A percentile compares a stretch with the other conserved stretches of the same genome.
phyloP scores from a whole-genome alignment of 208 protist species.

The Wallacemonas sp. region DNA sequence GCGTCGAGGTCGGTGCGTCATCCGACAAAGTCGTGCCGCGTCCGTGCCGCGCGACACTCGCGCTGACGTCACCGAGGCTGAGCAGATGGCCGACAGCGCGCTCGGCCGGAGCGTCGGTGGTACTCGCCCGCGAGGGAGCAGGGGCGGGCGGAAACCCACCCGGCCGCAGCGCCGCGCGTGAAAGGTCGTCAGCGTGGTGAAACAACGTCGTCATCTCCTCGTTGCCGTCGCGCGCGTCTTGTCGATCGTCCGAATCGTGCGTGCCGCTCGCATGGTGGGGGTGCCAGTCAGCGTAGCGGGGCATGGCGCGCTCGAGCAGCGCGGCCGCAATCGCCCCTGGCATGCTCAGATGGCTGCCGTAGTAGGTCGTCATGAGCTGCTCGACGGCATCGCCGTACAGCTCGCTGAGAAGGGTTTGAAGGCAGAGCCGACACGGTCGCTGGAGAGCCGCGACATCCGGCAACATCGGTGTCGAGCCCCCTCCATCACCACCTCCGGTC shows the following conservation, averaged over 20 bases:
- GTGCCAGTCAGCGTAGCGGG: neutral
- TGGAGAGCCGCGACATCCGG: conserved; percentile 19
- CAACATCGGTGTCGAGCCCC: too few relatives aligned
- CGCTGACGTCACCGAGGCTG: conserved; percentile 15
- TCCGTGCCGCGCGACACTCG: conserved; percentile 19
- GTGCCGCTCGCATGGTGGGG: neutral
- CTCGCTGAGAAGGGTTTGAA: conserved; percentile 31
- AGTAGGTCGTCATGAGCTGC: conserved; percentile 29
- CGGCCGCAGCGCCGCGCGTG: conserved; percentile 19
- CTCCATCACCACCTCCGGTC: neutral
- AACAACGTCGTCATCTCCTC: conserved; percentile 25
- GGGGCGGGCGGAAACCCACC: conserved; percentile 24
- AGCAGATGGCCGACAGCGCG: neutral
- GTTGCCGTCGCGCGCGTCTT: neutral
- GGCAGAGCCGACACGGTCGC: conserved; percentile 39
- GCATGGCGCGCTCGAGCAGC: conserved; percentile 4
- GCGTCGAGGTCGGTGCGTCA: too few relatives aligned
- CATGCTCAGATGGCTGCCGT: conserved; percentile 23
- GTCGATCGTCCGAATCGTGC: neutral
- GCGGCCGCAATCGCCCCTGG: conserved; percentile 1
- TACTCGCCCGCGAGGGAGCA: neutral
- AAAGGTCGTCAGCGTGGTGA: conserved; percentile 31
- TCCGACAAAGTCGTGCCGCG: too few relatives aligned
- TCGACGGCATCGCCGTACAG: conserved; percentile 34
- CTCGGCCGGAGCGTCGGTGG: neutral